These are phyloP conservation scores for Saccharomyces mikatae DNA, from an alignment of 805 yeast species.

Conservation along the genomic window DNA sequence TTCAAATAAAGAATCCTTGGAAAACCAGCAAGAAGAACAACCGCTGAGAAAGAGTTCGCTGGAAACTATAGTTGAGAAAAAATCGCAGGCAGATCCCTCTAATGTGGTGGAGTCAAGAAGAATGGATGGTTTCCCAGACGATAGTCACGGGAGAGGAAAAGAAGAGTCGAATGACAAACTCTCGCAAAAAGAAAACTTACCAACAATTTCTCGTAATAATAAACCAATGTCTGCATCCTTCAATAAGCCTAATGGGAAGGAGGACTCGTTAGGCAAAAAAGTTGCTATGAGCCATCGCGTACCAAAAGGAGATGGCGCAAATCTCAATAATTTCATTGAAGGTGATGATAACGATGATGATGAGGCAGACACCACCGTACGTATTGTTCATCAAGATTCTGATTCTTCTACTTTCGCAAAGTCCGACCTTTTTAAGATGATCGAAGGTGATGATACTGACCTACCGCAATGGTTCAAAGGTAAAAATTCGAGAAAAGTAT, in stretches of 20 bases:
- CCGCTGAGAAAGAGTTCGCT: conserved; percentile 21
- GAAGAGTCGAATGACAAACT: conserved; percentile 11
- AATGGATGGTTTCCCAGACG: conserved; percentile 9
- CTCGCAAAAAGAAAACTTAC: conserved; percentile 1
- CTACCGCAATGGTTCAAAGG: conserved; percentile 17
- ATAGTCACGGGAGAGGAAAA: conserved; percentile 11
- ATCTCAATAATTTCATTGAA: not conserved
- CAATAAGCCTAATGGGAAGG: not conserved
- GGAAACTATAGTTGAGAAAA: conserved; percentile 17
- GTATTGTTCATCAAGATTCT: conserved; percentile 9
- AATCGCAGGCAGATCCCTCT: conserved; percentile 11
- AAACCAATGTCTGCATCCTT: not conserved
- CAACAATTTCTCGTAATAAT: not conserved
- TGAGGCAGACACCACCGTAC: conserved; percentile 14
- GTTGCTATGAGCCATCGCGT: not conserved
- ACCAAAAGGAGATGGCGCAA: not conserved
- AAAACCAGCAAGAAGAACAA: not conserved
- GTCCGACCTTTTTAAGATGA: conserved; percentile 20
- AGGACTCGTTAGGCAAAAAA: not conserved
- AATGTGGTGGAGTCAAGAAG: conserved; percentile 13
- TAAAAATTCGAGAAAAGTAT: not conserved
- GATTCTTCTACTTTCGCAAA: conserved; percentile 23
- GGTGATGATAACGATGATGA: conserved; percentile 4
- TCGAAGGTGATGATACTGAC: conserved; percentile 18
- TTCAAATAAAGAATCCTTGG: not conserved